These are phyloP conservation scores for Endocalyx cinctus DNA, from an alignment of 2,329 filamentous ascomycete species.

Conservation along the genomic window DNA sequence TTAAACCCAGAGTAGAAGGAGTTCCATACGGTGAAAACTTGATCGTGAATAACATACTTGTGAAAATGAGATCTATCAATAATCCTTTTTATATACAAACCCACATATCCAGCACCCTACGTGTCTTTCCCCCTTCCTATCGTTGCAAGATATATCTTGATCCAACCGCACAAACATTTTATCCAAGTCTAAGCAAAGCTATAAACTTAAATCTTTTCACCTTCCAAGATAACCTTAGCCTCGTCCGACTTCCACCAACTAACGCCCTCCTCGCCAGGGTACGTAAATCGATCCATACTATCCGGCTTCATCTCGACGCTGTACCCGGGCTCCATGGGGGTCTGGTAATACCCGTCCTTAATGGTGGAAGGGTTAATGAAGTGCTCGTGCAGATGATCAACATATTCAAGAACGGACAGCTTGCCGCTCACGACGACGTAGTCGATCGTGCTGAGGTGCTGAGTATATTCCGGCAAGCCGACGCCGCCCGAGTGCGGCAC, in stretches of 20 bases:
- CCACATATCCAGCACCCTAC: no score
- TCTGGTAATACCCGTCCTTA: slow-evolving; percentile 82
- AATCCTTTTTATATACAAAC: no score
- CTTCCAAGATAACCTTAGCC: slow-evolving; percentile 69
- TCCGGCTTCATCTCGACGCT: slow-evolving; percentile 90
- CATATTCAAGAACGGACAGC: slow-evolving; percentile 80
- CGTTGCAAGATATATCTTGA: neutral
- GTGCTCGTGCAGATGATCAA: slow-evolving; percentile 91
- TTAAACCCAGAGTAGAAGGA: no score
- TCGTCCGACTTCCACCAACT: slow-evolving; percentile 84
- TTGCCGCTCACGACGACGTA: slow-evolving; percentile 83
- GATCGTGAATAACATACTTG: no score
- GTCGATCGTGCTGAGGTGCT: slow-evolving; percentile 88
- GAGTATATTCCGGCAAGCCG: slow-evolving; percentile 87
- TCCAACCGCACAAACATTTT: neutral
- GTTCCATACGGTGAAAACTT: no score
- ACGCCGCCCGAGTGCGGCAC: slow-evolving; percentile 89
- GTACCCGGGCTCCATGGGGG: slow-evolving; percentile 77
- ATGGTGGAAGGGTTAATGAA: slow-evolving; percentile 79
- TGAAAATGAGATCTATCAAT: no score
- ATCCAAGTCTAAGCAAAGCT: neutral
- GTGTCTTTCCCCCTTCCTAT: no score
- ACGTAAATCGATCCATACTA: slow-evolving; percentile 77
- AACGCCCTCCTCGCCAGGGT: slow-evolving; percentile 70
- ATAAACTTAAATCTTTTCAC: slow-evolving; percentile 43